Evolutionary conservation across 257 asterid genomes (phyloP).

Genomic region (Salvia hispanica): DNA sequence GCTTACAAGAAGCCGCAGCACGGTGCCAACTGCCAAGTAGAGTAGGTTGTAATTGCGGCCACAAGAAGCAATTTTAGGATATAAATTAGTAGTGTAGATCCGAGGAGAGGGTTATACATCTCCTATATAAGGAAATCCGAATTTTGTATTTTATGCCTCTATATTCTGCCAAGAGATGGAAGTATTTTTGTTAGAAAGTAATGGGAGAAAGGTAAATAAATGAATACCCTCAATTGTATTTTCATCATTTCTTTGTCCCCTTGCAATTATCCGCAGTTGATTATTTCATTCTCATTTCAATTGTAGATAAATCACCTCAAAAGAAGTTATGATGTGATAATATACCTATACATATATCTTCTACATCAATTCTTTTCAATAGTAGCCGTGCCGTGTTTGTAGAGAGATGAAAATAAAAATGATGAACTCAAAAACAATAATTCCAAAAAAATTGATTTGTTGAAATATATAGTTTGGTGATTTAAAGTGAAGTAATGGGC

Average conservation of each 20-base stretch:
- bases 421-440: no score
- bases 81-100: slow-evolving; percentile 23
- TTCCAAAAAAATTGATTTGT: no score
- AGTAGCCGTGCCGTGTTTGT: no score
- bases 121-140: slow-evolving; percentile 21
- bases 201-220: slow-evolving; percentile 17
- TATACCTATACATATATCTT: no score
- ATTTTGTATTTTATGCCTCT: slow-evolving; percentile 32
- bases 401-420: no score
- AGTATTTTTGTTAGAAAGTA: slow-evolving; percentile 7
- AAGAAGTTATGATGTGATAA: no score
- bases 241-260: no score
- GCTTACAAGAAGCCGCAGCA: slow-evolving; percentile 58
- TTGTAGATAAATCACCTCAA: no score
- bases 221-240: not conserved
- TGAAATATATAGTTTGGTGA: no score
- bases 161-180: slow-evolving; percentile 5
- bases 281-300: no score
- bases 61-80: slow-evolving; percentile 19
- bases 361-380: no score
- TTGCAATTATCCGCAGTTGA: no score
- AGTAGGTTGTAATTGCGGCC: slow-evolving; percentile 16
- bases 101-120: not conserved
- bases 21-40: slow-evolving; percentile 53
- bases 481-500: slow-evolving; percentile 1